Percentiles rank a stretch among this genome's conserved stretches.
These are phyloP conservation scores for Zygnema cylindricum DNA, from an alignment of 139 green algal genomes.

Conservation along the genomic window DNA sequence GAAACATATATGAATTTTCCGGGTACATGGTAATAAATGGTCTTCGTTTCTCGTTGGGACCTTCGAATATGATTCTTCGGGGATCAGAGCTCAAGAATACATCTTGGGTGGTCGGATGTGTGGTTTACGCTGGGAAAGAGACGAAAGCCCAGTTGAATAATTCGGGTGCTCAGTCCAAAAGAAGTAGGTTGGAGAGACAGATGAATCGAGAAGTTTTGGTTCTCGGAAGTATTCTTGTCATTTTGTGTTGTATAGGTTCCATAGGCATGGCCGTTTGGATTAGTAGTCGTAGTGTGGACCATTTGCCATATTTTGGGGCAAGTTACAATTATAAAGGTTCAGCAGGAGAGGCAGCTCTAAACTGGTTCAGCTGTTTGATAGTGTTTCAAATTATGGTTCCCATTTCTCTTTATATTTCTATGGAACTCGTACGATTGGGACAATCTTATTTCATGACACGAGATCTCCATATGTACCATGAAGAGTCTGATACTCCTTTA, in stretches of 20 bases:
- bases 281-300: not conserved
- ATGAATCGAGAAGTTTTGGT: constrained; percentile 61
- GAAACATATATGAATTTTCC: constrained; percentile 83
- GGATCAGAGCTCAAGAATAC: constrained; percentile 80
- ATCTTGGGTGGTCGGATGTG: constrained; percentile 75
- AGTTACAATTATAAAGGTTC: constrained; percentile 27
- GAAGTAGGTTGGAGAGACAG: constrained; percentile 52
- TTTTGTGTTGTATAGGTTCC: constrained; percentile 52
- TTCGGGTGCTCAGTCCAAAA: constrained; percentile 73
- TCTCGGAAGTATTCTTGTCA: constrained; percentile 64
- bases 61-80: constrained; percentile 53
- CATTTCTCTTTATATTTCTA: constrained; percentile 96
- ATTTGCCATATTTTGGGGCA: constrained; percentile 49
- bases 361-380: constrained; percentile 77
- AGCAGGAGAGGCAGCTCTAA: constrained; percentile 71
- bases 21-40: constrained; percentile 51
- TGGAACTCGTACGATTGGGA: constrained; percentile 87
- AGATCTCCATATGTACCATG: constrained; percentile 53
- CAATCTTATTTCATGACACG: constrained; percentile 55
- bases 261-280: constrained; percentile 48
- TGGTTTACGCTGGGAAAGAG: constrained; percentile 90
- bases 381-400: constrained; percentile 92
- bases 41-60: not conserved
- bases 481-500: constrained; percentile 4
- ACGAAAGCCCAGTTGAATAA: constrained; percentile 82